These are phyloP conservation scores for Pythium utonaiense DNA, from an alignment of 352 stramenopile species.

Conservation along the genomic window DNA sequence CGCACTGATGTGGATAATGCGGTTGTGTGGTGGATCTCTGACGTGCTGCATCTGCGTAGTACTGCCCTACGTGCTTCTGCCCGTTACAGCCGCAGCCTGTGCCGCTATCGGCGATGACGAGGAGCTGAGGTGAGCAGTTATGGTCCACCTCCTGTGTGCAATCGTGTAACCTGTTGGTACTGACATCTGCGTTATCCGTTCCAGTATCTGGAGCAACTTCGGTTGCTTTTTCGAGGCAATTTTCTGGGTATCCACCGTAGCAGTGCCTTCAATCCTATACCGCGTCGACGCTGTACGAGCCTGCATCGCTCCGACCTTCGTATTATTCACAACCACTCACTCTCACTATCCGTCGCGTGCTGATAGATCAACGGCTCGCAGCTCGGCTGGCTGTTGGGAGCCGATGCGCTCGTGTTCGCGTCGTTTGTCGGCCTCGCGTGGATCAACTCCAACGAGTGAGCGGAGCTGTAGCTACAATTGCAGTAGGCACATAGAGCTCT, in stretches of 20 bases:
- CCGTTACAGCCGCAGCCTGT: conserved; percentile 55
- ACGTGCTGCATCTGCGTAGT: conserved; percentile 26
- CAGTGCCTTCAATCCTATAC: conserved; percentile 61
- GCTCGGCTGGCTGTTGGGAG: conserved; percentile 55
- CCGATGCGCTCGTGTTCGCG: conserved; percentile 54
- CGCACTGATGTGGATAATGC: not conserved
- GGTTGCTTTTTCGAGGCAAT: conserved; percentile 73
- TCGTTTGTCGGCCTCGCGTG: conserved; percentile 54
- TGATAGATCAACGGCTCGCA: conserved; percentile 59
- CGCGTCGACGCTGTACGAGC: conserved; percentile 53
- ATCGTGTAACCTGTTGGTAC: too few species aligned
- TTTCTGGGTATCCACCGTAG: conserved; percentile 62
- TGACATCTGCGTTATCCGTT: too few species aligned
- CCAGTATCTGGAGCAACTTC: conserved; percentile 64
- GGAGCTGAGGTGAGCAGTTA: conserved; percentile 46
- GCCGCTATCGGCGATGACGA: conserved; percentile 45
- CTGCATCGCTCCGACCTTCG: not conserved
- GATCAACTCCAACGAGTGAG: conserved; percentile 29
- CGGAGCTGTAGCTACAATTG: not conserved
- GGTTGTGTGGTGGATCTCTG: not conserved
- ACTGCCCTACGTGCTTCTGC: conserved; percentile 60
- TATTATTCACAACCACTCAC: not conserved
- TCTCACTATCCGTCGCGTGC: not conserved
- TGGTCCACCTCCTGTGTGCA: not conserved
- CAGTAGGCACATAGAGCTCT: too few species aligned